Base-by-base conservation (phyloP, 306 rosid genomes). In the Delonix regia region DNA sequence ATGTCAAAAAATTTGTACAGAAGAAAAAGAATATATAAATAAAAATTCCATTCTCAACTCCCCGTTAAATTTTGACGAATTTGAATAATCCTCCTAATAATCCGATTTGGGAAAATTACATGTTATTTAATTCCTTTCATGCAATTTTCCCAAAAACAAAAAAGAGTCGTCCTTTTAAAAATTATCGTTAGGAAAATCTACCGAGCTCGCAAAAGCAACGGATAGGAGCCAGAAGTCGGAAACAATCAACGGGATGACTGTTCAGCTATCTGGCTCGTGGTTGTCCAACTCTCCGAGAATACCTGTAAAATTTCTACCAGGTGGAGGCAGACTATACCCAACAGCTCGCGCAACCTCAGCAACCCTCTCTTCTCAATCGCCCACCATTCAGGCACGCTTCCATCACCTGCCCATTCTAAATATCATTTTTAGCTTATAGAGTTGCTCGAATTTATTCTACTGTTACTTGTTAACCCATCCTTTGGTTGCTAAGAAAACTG, bases 321-420 rank as follows among this genome's bases (percentile, higher is more conserved):
- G 56, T 72, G 61, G 84, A 57, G 28, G 52, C 84, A 88, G 77
- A 80, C 72, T 79, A 44, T 77, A 81, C 69, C 51, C 82, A 1
- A 60, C 89, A 22, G 52, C 85, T 82, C 75, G 86, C 68, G 69
- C 85, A 2, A 88, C 89, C 41, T 79, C 85, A n/a, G 80, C 88
- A 27, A 71, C 88, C 22, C 82, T 85, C 69, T 82, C 94, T 5
- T 82, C 94, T 25, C 85, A 87, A 52, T 68, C 90, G 62, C 72
- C 94, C 73, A 81, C 92, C 68, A 82, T 89, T 71, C 92, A 91
- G 93, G 97, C 71, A 76, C 47, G 52, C 21, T 53, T 49, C 28
- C 49, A 15, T 56, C 44, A 21, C 69, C 39, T 73, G 63, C 38
- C 62, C 22, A 47, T 38, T 47, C 82, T 8, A 39, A 73, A 55